A percentile compares a stretch with the other conserved stretches of the same genome.
These are phyloP conservation scores for Apiospora rasikravindrae DNA, from an alignment of 2,329 filamentous ascomycete genomes.

Conservation along the genomic window DNA sequence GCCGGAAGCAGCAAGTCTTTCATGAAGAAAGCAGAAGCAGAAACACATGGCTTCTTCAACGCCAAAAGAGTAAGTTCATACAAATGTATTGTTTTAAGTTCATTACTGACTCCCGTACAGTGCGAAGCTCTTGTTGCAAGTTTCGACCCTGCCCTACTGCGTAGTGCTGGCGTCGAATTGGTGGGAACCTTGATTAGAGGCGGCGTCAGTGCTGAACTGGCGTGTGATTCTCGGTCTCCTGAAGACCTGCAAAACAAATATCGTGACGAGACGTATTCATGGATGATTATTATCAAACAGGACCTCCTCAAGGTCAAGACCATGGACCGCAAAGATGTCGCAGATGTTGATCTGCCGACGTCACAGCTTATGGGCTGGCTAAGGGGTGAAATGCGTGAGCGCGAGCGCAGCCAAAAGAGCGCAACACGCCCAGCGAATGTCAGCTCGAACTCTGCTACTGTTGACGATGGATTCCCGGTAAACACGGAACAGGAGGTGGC, in stretches of 20 bases:
- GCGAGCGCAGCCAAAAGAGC: conserved; percentile 53
- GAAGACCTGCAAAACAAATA: conserved; percentile 82
- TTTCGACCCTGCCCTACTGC: conserved; percentile 78
- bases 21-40: conserved; percentile 73
- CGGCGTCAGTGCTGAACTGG: conserved; percentile 87
- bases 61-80: conserved; percentile 62
- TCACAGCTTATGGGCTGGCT: conserved; percentile 81
- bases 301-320: conserved; percentile 80
- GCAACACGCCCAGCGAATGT: conserved; percentile 32
- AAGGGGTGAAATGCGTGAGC: conserved; percentile 79
- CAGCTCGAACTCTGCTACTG: conserved; percentile 25
- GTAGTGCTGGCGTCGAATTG: conserved; percentile 77
- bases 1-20: conserved; percentile 56
- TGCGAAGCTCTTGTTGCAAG: conserved; percentile 91
- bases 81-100: not conserved
- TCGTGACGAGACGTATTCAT: conserved; percentile 78
- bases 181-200: conserved; percentile 81
- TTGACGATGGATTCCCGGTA: conserved; percentile 29
- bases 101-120: conserved; percentile 43
- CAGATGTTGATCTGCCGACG: conserved; percentile 76
- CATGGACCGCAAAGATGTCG: conserved; percentile 74
- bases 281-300: conserved; percentile 88
- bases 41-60: conserved; percentile 63
- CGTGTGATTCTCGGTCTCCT: conserved; percentile 75
- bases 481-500: conserved; percentile 75